Evolutionary conservation across 139 green algal species (phyloP).

Genomic region (Zygnema cylindricum): DNA sequence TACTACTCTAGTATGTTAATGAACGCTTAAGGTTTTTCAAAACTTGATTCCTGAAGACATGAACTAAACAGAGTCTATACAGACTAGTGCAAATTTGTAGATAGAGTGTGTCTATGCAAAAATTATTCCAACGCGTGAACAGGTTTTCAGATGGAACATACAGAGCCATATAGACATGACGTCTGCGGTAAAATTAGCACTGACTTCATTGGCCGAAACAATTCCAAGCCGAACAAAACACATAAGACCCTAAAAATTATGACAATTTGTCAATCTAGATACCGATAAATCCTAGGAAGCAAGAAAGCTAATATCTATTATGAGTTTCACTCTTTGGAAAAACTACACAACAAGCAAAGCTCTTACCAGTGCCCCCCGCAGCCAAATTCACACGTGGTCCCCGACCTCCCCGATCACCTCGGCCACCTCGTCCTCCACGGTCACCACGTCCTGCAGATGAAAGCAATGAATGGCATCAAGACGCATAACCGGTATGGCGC

Average conservation of each 20-base stretch:
- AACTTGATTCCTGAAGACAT: too few relatives aligned
- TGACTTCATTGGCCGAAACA: too few relatives aligned
- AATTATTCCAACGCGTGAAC: too few relatives aligned
- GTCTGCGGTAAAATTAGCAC: too few relatives aligned
- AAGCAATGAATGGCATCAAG: neutral
- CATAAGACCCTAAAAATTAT: neutral
- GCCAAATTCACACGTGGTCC: constrained; percentile 38
- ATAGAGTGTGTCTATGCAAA: too few relatives aligned
- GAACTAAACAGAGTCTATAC: too few relatives aligned
- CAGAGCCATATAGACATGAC: too few relatives aligned
- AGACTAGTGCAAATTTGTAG: too few relatives aligned
- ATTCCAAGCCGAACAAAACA: neutral
- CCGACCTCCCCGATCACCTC: neutral
- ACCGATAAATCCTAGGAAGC: neutral
- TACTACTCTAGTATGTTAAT: too few relatives aligned
- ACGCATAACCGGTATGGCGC: neutral
- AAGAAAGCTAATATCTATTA: neutral
- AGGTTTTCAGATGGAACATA: too few relatives aligned
- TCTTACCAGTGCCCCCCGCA: constrained; percentile 29
- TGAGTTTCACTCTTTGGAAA: too few relatives aligned
- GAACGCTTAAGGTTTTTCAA: too few relatives aligned
- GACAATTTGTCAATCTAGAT: neutral
- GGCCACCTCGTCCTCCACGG: constrained; percentile 3
- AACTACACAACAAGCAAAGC: neutral
- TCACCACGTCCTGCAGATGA: neutral